Evolutionary conservation across 2,329 filamentous ascomycete genomes (phyloP).

Genomic region (Mycosphaerelloides madeirae): DNA sequence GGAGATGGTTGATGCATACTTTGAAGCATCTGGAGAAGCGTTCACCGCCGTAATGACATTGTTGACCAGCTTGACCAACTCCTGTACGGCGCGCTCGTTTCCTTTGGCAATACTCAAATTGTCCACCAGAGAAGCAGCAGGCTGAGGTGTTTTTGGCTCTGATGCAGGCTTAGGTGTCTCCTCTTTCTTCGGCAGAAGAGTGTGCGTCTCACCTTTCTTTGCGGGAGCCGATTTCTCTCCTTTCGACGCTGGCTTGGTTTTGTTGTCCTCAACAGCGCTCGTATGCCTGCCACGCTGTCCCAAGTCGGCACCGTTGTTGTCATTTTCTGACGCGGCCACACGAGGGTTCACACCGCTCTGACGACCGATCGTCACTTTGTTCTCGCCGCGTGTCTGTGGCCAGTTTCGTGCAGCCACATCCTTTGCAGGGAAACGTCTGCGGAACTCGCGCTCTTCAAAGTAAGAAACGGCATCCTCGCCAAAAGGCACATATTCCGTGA

Average conservation of each 20-base stretch:
- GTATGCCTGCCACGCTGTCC: conserved; percentile 53
- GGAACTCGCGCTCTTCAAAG: conserved; percentile 91
- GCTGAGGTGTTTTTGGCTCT: conserved; percentile 24
- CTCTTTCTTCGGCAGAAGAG: conserved; percentile 16
- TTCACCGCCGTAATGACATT: conserved; percentile 93
- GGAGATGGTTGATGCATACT: conserved; percentile 71
- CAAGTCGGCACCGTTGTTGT: conserved; percentile 42
- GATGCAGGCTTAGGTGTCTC: conserved; percentile 13
- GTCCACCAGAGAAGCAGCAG: conserved; percentile 62
- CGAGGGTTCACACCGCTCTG: conserved; percentile 82
- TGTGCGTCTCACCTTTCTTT: conserved; percentile 11
- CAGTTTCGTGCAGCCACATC: conserved; percentile 38
- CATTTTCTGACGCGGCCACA: conserved; percentile 56
- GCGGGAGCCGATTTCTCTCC: conserved; percentile 8
- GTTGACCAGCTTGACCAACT: conserved; percentile 91
- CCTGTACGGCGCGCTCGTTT: conserved; percentile 82
- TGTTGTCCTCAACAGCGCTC: conserved; percentile 52
- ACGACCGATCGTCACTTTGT: conserved; percentile 75
- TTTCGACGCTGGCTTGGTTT: conserved; percentile 19
- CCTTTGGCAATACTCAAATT: conserved; percentile 70
- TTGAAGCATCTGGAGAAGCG: conserved; percentile 71
- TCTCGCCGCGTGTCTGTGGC: conserved; percentile 51
- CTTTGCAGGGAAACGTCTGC: conserved; percentile 69
- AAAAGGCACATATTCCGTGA: conserved; percentile 92
- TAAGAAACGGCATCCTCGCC: conserved; percentile 93